phyloP scores from a whole-genome alignment of 768 basidiomycete species.

The Dendrothele bispora region DNA sequence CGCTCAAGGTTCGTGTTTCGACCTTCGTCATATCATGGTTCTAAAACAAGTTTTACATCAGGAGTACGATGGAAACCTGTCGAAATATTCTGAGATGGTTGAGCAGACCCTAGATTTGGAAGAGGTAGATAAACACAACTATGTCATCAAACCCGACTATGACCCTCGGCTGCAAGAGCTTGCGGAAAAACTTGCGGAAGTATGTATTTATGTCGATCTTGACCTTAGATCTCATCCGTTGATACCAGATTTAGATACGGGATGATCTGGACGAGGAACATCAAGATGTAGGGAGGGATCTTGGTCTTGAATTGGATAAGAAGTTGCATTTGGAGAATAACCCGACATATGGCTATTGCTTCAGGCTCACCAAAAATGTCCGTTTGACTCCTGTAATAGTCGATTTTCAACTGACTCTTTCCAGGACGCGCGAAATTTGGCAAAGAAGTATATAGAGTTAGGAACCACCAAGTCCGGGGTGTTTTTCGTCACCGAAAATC shows the following conservation, averaged over 20 bases:
- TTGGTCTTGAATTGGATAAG: conserved; percentile 86
- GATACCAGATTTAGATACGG: conserved; percentile 62
- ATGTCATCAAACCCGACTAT: conserved; percentile 91
- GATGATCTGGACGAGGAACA: conserved; percentile 88
- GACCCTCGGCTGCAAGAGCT: conserved; percentile 73
- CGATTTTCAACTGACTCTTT: not conserved
- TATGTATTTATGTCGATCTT: conserved; percentile 18
- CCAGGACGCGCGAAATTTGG: conserved; percentile 79
- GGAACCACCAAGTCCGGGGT: conserved; percentile 83
- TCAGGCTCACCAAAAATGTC: conserved; percentile 90
- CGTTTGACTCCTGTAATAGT: conserved; percentile 21
- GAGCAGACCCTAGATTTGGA: conserved; percentile 93
- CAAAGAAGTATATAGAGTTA: conserved; percentile 77
- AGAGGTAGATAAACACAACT: conserved; percentile 82
- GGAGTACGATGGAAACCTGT: conserved; percentile 63
- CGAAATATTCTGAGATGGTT: conserved; percentile 90
- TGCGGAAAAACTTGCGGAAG: conserved; percentile 63
- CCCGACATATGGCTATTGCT: conserved; percentile 86
- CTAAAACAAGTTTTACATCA: conserved; percentile 32
- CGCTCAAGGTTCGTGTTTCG: conserved; percentile 50
- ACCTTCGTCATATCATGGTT: not conserved
- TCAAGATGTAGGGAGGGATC: conserved; percentile 59
- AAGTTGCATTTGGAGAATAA: conserved; percentile 96
- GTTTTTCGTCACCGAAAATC: conserved; percentile 79
- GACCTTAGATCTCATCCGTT: not conserved